Base-by-base conservation (phyloP, 2,329 filamentous ascomycete genomes). In the Sporothrix schenckii region DNA sequence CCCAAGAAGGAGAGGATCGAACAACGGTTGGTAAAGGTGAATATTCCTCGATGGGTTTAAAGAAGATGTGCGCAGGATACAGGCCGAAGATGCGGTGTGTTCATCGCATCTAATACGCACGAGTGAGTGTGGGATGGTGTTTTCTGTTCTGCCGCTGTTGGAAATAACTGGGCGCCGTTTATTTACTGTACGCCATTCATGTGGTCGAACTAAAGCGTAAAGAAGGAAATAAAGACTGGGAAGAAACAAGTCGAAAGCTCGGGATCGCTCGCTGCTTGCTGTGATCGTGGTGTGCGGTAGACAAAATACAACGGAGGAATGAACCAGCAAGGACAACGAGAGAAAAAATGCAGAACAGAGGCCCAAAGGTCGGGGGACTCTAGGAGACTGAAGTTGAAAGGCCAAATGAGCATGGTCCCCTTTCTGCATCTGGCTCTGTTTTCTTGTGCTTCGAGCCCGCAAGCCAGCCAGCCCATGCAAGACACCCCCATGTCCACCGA, bases 401-500 rank as follows among this genome's bases (percentile, higher is more conserved):
- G 61, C 13, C 4, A n/a, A 21, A 4, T 24, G 19, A 21, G 47
- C 47, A 27, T 47, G 30, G 7, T 66, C 24, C 27, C 50, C 11
- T 52, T 44, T n/a, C 16, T 14, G 21, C 44, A 49, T 65, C 44
- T 65, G 44, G 14, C 44, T 47, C 34, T 61, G 47, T 24, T 61
- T 21, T 27, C 30, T 58, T n/a, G 30, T 58, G 30, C 54, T 58
- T 41, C 19, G 41, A 61, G 65, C 54, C 47, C 68, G 56, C 58
- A 39, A 65, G 47, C 19, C 58, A 39, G 27, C 49, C 10, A 21
- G 30, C 60, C 60, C 68, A 56, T 58, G 68, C 30, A 39, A 19
- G 30, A 16, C 54, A 19, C 54, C 47, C 34, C 68, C 50, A 54
- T 65, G 54, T 30, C 68, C 68, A 69, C 53, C 52, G 65, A 41